Evolutionary conservation across 2,329 filamentous ascomycete genomes (phyloP), one percentile per base, ranked within the genome.

Genomic region (Neurospora sp.): DNA sequence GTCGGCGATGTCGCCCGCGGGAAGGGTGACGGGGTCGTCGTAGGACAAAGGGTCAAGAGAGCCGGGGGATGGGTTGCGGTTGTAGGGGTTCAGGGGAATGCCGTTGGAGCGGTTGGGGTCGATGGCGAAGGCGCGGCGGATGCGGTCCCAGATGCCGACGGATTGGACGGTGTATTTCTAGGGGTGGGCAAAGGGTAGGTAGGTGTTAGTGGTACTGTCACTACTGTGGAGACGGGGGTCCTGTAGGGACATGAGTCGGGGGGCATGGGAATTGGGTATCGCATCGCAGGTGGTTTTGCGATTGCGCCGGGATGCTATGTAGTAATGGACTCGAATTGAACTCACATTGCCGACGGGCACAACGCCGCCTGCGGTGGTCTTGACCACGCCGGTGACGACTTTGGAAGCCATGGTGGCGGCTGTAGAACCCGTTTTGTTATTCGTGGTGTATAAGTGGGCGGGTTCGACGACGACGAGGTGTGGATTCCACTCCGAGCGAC

Each of bases 111-210:
- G 94, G 78, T 92, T 89, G 41, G 93, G 87, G 80, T 97, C 95
- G 77, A 99, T 83, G 75, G 93, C 88, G 75, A 97, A 81, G 76
- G 90, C 79, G 75, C 89, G 88, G 80, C 94, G 93, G 80, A 99
- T 83, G 70, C 83, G 84, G 78, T 95, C 93, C 92, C 93, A 98
- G 81, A 98, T 84, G 52, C 96, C 96, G 46, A 86, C 88, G 68
- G 95, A 96, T 79, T 97, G 92, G 73, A 98, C 85, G 41, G 94
- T 97, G 84, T 99, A 95, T 92, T 98, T 98, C 95, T 99, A 77
- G 68, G 70, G 3, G 28, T 28, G 28, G 28, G 28, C 28, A 28
- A 28, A 28, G 28, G 28, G 28, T 28, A 28, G 28, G 28, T 28
- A 3, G 28, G 28, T 28, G 28, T 28, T 28, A 28, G 28, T 28